Evolutionary conservation across 306 rosid genomes (phyloP), one percentile per base, ranked within the genome.

Genomic region (Quillaja saponaria): DNA sequence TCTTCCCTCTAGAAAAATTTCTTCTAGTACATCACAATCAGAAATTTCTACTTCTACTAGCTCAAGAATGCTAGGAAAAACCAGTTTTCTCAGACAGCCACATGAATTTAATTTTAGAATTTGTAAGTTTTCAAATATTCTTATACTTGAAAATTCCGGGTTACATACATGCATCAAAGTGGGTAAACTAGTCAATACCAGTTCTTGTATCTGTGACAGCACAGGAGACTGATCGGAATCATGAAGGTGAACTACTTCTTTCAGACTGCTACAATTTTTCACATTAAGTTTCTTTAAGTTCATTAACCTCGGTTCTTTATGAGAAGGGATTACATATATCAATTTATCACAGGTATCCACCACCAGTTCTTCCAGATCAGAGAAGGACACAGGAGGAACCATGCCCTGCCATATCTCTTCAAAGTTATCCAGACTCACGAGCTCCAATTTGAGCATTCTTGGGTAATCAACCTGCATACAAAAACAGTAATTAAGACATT

Each of bases 261-360:
- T 37, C 35, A 61, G 0, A 14, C 66, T 38, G 38, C 35, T 9
- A 16, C 79, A 74, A 10, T 62, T 53, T 1, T 13, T 48, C 4
- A 74, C 64, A 15, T 8, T 13, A 10, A 76, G 46, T 58, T 21
- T 69, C 59, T 44, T 34, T 28, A 76, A 68, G 8, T 48, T 76
- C 49, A 34, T 17, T 2, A 69, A 16, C 31, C 38, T 40, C 31
- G 54, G 10, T 7, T 70, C 39, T 28, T 62, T 46, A 37, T n/a
- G 3, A 47, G 40, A n/a, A 1, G 60, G 63, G 3, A 76, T 33
- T n/a, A 71, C 42, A 5, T 37, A 46, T 10, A n/a, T 12, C 13
- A 76, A n/a, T 40, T 19, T 19, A 12, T n/a, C 5, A 21, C 73
- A 65, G 3, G 3, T 12, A 13, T 31, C 55, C 18, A 71, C 31